These are phyloP conservation scores for Colletotrichum sp. DNA, from an alignment of 2,329 filamentous ascomycete genomes.

Conservation along the genomic window DNA sequence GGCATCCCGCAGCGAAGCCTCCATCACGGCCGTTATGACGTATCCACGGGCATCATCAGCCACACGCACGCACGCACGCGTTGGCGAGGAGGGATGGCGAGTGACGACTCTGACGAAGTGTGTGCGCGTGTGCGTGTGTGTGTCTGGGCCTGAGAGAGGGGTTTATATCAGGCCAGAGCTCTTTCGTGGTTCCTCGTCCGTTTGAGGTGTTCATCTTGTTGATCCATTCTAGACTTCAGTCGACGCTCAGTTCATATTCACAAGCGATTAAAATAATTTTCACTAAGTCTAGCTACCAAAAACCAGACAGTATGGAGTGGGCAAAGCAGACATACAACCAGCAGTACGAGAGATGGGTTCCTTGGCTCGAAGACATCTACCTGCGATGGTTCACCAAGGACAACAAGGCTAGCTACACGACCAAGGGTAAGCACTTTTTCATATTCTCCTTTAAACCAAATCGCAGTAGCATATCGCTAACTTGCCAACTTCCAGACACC, in stretches of 20 bases:
- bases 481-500: slow-evolving; percentile 50
- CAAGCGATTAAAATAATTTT: neutral
- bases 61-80: slow-evolving; percentile 9
- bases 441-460: neutral
- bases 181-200: neutral
- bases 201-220: slow-evolving; percentile 12
- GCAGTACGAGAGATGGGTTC: slow-evolving; percentile 78
- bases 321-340: slow-evolving; percentile 69
- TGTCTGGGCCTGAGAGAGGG: neutral
- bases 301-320: slow-evolving; percentile 53
- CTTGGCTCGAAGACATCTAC: slow-evolving; percentile 78
- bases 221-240: neutral
- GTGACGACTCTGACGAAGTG: slow-evolving; percentile 16
- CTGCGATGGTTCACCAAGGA: slow-evolving; percentile 76
- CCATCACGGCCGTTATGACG: slow-evolving; percentile 20
- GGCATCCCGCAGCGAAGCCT: slow-evolving; percentile 10
- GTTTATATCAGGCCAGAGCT: slow-evolving; percentile 8
- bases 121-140: neutral
- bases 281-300: neutral
- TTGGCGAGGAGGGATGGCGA: neutral
- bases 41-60: slow-evolving; percentile 16
- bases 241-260: neutral
- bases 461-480: neutral
- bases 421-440: slow-evolving; percentile 60
- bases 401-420: slow-evolving; percentile 76